Evolutionary conservation across 208 protist species (phyloP).

Genomic region (Leishmania major): DNA sequence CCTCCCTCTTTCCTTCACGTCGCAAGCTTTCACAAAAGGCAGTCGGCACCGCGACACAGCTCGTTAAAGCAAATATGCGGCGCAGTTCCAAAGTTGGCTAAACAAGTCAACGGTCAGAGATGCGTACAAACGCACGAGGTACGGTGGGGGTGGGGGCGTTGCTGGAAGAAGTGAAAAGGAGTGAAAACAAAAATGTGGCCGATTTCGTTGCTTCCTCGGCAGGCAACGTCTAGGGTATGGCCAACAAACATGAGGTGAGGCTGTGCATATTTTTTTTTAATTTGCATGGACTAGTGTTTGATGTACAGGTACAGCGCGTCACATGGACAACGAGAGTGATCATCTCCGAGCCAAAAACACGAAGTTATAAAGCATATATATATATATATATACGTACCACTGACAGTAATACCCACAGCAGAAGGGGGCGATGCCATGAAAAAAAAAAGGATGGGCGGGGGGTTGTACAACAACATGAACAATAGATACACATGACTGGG

Average conservation of each 20-base stretch:
- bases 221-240: background rate
- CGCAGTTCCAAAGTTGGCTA: background rate
- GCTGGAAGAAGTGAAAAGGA: background rate
- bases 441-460: background rate
- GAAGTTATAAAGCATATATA: background rate
- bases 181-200: background rate
- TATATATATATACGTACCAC: background rate
- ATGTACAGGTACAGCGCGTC: background rate
- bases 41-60: background rate
- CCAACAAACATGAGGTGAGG: background rate
- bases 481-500: background rate
- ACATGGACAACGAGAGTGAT: background rate
- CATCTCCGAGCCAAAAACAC: background rate
- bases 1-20: background rate
- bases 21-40: background rate
- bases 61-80: background rate
- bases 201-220: background rate
- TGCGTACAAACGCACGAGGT: background rate
- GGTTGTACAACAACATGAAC: background rate
- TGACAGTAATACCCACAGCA: background rate
- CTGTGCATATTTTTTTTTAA: background rate
- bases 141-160: background rate
- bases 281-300: background rate
- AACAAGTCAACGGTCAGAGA: background rate
- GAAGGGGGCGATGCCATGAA: background rate